Evolutionary conservation across 2,329 filamentous ascomycete genomes (phyloP), one percentile per base, ranked within the genome.

Genomic region (Knoxdaviesia capensis): DNA sequence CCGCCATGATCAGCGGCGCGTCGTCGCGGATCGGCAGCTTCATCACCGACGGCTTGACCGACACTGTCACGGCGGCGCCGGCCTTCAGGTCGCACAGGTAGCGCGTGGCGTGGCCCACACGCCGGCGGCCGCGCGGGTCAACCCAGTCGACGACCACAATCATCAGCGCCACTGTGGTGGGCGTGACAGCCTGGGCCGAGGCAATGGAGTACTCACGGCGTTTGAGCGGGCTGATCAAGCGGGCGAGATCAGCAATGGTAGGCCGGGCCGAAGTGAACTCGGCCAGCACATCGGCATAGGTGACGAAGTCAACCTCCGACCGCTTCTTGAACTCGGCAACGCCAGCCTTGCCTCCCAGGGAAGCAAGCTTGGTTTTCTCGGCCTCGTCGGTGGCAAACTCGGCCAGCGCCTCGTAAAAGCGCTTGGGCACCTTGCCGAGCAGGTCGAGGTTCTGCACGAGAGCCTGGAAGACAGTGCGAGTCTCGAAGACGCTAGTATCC

Each of bases 191-290:
- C 63, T 98, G 90, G 43, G 86, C 90, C 3, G 90, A 96, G 20
- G 90, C 90, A 51, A 98, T 96, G n/a, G 85, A 94, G 71, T 98
- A 98, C 63, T 98, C 90, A 53, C 90, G 76, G 46, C 90, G 83
- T 72, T 98, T 98, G 66, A 94, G 77, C 8, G 90, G 88, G 49
- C 70, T 74, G 49, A 98, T 81, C 47, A 98, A 85, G 53, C 78
- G 80, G 48, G 82, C 73, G 44, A 98, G 79, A 51, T 96, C 86
- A 55, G 86, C 74, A 74, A 96, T 90, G 45, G 67, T 68, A 5
- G 88, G 90, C 52, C 80, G 87, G 1, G 90, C 90, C 40, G 88
- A 94, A 45, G 71, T 69, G 68, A 90, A 96, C 59, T 94, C 86
- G 41, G 85, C 70, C 28, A 98, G 69, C 34, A 98, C 68, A 54